phyloP scores from a whole-genome alignment of 2,329 filamentous ascomycete species.

The Cytospora piceicola region DNA sequence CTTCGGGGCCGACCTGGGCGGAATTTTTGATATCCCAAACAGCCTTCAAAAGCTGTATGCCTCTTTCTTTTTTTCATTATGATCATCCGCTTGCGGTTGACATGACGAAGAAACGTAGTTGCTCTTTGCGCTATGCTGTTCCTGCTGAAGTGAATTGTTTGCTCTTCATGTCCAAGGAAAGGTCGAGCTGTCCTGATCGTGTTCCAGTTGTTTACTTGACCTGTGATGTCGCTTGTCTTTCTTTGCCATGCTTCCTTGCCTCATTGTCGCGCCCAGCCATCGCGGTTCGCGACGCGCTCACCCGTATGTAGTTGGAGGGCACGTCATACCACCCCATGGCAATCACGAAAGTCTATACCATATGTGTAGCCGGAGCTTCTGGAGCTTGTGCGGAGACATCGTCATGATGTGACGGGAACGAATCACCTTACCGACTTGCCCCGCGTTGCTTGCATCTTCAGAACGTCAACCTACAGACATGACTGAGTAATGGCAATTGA shows the following conservation, averaged over 20 bases:
- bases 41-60: slow-evolving; percentile 7
- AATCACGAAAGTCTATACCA: no score
- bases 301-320: no score
- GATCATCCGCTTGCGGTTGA: slow-evolving; percentile 42
- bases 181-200: no score
- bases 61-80: slow-evolving; percentile 48
- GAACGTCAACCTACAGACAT: neutral
- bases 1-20: slow-evolving; percentile 55
- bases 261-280: no score
- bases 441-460: neutral
- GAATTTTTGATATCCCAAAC: slow-evolving; percentile 50
- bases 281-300: no score
- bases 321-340: no score
- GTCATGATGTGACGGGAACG: slow-evolving; percentile 1
- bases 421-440: neutral
- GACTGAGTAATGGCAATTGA: slow-evolving; percentile 16
- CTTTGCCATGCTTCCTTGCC: no score
- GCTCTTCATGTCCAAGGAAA: neutral
- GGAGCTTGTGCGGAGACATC: slow-evolving; percentile 6
- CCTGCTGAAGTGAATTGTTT: neutral
- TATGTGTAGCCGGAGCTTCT: no score
- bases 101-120: slow-evolving; percentile 46
- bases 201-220: no score
- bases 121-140: neutral
- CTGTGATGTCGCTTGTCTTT: no score